Evolutionary conservation across 208 protist genomes (phyloP).

Genomic region (Crithidia mellificae): DNA sequence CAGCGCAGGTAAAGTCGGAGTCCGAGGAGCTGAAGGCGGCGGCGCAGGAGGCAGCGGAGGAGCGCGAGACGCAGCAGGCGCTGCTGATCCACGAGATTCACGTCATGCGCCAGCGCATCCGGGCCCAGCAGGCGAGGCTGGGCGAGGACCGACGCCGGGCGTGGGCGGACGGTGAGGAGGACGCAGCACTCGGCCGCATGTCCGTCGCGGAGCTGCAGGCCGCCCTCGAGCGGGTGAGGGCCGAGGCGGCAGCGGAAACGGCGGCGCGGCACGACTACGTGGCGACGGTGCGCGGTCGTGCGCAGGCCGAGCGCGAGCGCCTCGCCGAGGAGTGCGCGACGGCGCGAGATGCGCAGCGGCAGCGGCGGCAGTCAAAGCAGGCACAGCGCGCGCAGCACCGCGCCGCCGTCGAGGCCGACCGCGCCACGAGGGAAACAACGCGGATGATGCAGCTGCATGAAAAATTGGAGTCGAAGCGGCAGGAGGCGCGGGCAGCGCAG

Average conservation of each 20-base stretch:
- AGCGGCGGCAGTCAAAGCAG: slow-evolving; percentile 30
- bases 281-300: slow-evolving; percentile 7
- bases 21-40: slow-evolving; percentile 38
- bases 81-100: slow-evolving; percentile 69
- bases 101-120: slow-evolving; percentile 54
- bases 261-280: slow-evolving; percentile 37
- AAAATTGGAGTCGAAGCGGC: slow-evolving; percentile 48
- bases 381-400: slow-evolving; percentile 27
- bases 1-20: slow-evolving; percentile 45
- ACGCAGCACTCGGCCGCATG: slow-evolving; percentile 31
- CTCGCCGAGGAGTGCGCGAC: slow-evolving; percentile 36
- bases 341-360: slow-evolving; percentile 43
- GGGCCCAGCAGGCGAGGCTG: slow-evolving; percentile 30
- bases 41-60: slow-evolving; percentile 42
- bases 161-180: slow-evolving; percentile 21
- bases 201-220: slow-evolving; percentile 29
- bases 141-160: slow-evolving; percentile 25
- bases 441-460: slow-evolving; percentile 60
- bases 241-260: slow-evolving; percentile 22
- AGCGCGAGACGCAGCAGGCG: slow-evolving; percentile 40
- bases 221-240: slow-evolving; percentile 30
- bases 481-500: slow-evolving; percentile 33
- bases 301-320: slow-evolving; percentile 30
- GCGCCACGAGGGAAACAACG: slow-evolving; percentile 34
- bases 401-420: slow-evolving; percentile 30